phyloP scores from a whole-genome alignment of 331 rosid species.

The Acacia pycnantha region DNA sequence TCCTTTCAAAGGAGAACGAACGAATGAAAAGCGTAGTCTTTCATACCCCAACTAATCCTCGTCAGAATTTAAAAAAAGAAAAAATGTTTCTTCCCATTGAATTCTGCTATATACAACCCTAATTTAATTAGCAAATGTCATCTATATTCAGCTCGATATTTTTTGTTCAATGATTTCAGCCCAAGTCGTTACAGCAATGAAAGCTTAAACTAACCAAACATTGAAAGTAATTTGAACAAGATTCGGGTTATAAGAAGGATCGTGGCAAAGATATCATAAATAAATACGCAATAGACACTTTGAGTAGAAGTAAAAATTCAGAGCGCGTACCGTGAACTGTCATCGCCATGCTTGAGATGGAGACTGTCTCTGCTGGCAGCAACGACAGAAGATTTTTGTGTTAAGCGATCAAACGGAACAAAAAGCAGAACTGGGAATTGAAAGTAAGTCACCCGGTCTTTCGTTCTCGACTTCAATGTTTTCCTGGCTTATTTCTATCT shows the following conservation, averaged over 20 bases:
- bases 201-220: not conserved
- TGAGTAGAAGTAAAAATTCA: constrained; percentile 7
- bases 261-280: not conserved
- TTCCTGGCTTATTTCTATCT: no score
- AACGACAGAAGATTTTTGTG: constrained; percentile 13
- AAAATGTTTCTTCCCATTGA: not conserved
- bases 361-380: constrained; percentile 18
- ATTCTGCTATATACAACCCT: constrained; percentile 12
- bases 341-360: constrained; percentile 99
- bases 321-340: constrained; percentile 65
- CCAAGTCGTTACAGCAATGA: not conserved
- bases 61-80: constrained; percentile 8
- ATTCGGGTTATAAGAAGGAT: not conserved
- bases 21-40: not conserved
- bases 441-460: not conserved
- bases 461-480: not conserved
- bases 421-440: not conserved
- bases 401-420: not conserved
- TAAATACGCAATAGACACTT: not conserved
- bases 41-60: not conserved
- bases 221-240: not conserved
- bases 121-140: constrained; percentile 5
- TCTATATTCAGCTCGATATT: not conserved
- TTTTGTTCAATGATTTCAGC: not conserved
- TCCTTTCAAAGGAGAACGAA: not conserved